A percentile compares a stretch with the other conserved stretches of the same genome.
These are phyloP conservation scores for Nothopassalora personata DNA, from an alignment of 2,329 filamentous ascomycete genomes.

Conservation along the genomic window DNA sequence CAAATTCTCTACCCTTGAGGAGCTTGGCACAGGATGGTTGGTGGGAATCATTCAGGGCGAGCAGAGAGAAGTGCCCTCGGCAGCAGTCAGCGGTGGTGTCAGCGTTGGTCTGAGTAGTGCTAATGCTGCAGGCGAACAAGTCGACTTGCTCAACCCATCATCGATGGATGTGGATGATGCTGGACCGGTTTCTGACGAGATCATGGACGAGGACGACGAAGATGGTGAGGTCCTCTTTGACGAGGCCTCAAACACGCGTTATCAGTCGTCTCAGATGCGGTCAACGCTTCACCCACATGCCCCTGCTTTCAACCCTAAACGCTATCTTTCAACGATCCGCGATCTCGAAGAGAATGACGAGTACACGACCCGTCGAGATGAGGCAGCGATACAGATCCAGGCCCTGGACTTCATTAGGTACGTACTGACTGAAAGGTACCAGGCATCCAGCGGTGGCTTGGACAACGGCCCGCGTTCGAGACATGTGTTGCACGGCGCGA, in stretches of 20 bases:
- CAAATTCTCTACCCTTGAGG: slow-evolving; percentile 72
- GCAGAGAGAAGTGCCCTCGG: slow-evolving; percentile 33
- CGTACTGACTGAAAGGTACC: no score
- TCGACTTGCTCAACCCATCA: slow-evolving; percentile 53
- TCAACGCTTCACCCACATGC: slow-evolving; percentile 28
- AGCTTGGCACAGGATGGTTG: slow-evolving; percentile 74
- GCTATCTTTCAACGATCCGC: slow-evolving; percentile 27
- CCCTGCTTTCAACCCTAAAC: slow-evolving; percentile 25
- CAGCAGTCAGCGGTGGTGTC: slow-evolving; percentile 44
- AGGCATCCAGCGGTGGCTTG: no score
- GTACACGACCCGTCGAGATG: slow-evolving; percentile 66
- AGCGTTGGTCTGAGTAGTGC: slow-evolving; percentile 38
- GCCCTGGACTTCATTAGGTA: slow-evolving; percentile 70
- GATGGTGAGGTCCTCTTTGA: slow-evolving; percentile 46
- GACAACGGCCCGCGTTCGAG: no score
- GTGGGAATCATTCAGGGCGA: slow-evolving; percentile 67
- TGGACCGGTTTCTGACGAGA: slow-evolving; percentile 23
- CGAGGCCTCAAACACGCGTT: slow-evolving; percentile 31
- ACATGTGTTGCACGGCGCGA: no score
- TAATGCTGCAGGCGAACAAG: slow-evolving; percentile 56
- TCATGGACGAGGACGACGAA: slow-evolving; percentile 28
- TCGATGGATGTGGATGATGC: slow-evolving; percentile 33
- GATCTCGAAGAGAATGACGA: slow-evolving; percentile 56
- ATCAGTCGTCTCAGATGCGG: slow-evolving; percentile 32
- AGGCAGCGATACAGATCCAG: slow-evolving; percentile 84